These are phyloP conservation scores for Oxytropis ochrocephala DNA, from an alignment of 306 rosid species.

Conservation along the genomic window DNA sequence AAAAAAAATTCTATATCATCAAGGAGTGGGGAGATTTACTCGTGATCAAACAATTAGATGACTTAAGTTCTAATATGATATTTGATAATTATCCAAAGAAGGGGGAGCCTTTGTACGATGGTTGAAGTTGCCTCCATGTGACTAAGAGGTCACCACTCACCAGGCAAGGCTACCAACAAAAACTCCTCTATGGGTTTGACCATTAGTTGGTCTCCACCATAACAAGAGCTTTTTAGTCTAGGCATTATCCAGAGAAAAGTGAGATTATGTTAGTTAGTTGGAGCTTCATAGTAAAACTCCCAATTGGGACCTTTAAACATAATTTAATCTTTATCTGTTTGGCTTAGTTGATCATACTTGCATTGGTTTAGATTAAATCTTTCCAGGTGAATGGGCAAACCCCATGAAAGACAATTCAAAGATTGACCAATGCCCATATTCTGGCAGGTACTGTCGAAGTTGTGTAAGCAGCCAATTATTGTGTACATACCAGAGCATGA, in stretches of 20 bases:
- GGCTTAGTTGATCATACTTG: neutral
- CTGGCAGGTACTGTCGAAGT: slow-evolving; percentile 78
- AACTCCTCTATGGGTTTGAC: neutral
- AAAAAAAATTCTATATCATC: neutral
- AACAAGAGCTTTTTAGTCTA: neutral
- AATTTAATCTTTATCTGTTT: neutral
- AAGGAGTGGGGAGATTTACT: neutral
- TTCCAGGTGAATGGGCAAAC: neutral
- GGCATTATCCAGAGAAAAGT: neutral
- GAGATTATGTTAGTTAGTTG: neutral
- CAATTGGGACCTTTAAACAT: neutral
- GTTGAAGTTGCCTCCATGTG: neutral
- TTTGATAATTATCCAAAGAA: neutral
- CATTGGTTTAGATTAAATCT: neutral
- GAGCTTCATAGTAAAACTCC: neutral
- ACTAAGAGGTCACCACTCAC: neutral
- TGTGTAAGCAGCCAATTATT: slow-evolving; percentile 74
- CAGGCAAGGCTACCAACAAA: neutral
- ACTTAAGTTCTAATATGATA: neutral
- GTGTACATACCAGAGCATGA: slow-evolving; percentile 95
- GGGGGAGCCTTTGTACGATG: neutral
- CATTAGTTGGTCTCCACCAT: neutral
- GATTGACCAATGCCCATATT: slow-evolving; percentile 23
- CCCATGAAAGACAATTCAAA: neutral
- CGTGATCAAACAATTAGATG: neutral